phyloP scores from a whole-genome alignment of 345 rosid species.

The Hibiscus trionum region DNA sequence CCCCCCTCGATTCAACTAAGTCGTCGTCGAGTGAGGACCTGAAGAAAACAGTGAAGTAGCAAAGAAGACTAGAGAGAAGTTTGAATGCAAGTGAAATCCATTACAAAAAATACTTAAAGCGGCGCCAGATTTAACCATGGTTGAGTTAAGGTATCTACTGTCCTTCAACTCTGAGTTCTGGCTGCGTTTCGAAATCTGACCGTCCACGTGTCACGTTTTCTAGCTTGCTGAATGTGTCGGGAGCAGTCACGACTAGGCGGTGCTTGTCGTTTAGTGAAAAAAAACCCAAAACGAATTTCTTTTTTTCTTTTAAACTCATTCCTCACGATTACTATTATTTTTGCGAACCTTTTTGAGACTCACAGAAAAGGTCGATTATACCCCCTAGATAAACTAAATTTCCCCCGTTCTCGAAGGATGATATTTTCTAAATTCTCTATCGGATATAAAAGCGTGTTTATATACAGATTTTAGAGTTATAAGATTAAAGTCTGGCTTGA shows the following conservation, averaged over 20 bases:
- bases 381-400: not conserved
- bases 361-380: not conserved
- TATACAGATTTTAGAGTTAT: too few species aligned
- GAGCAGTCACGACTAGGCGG: slow-evolving; percentile 38
- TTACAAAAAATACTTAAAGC: slow-evolving; percentile 16
- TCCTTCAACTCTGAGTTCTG: not conserved
- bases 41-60: not conserved
- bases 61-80: not conserved
- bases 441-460: too few species aligned
- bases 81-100: slow-evolving; percentile 4
- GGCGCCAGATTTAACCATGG: slow-evolving; percentile 24
- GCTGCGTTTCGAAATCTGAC: slow-evolving; percentile 21
- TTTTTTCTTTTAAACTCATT: not conserved
- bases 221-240: slow-evolving; percentile 36
- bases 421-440: not conserved
- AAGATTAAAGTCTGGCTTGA: too few species aligned
- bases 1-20: slow-evolving; percentile 16
- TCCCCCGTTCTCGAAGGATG: not conserved
- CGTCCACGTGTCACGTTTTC: slow-evolving; percentile 37
- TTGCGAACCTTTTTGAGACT: not conserved
- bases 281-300: not conserved
- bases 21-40: slow-evolving; percentile 18
- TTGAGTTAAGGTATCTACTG: slow-evolving; percentile 6
- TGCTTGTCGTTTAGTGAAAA: slow-evolving; percentile 21
- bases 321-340: not conserved